These are phyloP conservation scores for Chaetomium cochliodes DNA, from an alignment of 495 filamentous ascomycete species.

Conservation along the genomic window DNA sequence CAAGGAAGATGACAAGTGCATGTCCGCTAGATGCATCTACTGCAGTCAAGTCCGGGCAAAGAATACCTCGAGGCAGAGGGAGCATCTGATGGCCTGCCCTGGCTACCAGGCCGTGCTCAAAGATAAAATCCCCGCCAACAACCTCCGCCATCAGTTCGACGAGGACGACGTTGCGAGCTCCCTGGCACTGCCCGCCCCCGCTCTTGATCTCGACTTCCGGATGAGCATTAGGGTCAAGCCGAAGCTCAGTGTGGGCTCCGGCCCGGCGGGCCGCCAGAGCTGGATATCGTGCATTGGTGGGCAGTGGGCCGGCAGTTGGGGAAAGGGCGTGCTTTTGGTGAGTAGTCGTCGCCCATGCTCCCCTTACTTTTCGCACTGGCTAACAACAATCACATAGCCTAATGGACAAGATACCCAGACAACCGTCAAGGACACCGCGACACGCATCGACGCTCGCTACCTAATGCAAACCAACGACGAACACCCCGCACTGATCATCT, in stretches of 20 bases:
- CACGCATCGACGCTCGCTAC: slow-evolving; percentile 32
- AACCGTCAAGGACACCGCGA: slow-evolving; percentile 28
- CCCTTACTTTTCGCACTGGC: not conserved
- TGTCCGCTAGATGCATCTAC: slow-evolving; percentile 29
- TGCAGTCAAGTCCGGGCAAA: slow-evolving; percentile 35
- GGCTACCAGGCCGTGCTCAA: slow-evolving; percentile 31
- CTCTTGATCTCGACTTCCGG: slow-evolving; percentile 33
- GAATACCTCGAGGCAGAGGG: slow-evolving; percentile 37
- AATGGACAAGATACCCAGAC: slow-evolving; percentile 36
- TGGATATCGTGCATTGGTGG: slow-evolving; percentile 36
- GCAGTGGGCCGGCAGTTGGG: slow-evolving; percentile 34
- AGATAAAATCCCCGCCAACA: slow-evolving; percentile 34
- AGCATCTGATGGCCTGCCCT: slow-evolving; percentile 32
- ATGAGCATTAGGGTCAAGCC: slow-evolving; percentile 37
- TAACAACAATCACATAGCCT: slow-evolving; percentile 17
- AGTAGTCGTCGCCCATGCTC: not conserved
- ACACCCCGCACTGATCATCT: slow-evolving; percentile 32
- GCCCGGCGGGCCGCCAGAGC: slow-evolving; percentile 23
- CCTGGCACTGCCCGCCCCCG: slow-evolving; percentile 30
- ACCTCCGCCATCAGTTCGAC: slow-evolving; percentile 35
- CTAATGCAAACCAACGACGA: slow-evolving; percentile 37
- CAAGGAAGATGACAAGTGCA: slow-evolving; percentile 35
- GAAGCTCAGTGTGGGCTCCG: slow-evolving; percentile 28
- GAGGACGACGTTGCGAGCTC: slow-evolving; percentile 34
- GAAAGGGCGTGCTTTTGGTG: slow-evolving; percentile 34